Percentiles rank a stretch among this genome's conserved stretches.
Evolutionary conservation across 2,329 filamentous ascomycete species (phyloP).

Genomic region (Teratosphaeria viscida): DNA sequence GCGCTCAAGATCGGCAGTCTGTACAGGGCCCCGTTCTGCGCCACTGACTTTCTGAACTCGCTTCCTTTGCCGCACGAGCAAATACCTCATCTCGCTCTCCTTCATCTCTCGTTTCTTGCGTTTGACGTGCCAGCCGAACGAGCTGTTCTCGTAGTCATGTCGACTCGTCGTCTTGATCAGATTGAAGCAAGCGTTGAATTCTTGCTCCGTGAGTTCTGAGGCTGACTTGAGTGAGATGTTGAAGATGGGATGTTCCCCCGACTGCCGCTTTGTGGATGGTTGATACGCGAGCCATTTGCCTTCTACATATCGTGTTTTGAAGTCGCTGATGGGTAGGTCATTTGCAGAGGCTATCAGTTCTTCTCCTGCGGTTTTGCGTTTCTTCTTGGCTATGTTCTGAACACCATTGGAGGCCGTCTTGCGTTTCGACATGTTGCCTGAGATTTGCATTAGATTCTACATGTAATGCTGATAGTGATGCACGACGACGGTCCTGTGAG

Average conservation of each 20-base stretch:
- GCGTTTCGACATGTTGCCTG: neutral
- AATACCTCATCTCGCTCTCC: conserved; percentile 55
- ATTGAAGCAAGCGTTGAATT: conserved; percentile 40
- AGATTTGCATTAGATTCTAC: neutral
- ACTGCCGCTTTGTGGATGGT: neutral
- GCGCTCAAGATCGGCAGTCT: neutral
- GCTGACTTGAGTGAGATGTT: conserved; percentile 6
- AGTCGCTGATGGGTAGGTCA: conserved; percentile 28
- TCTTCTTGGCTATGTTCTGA: neutral
- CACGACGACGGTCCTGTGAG: too few species aligned
- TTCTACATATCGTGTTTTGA: conserved; percentile 27
- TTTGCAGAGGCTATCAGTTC: conserved; percentile 31
- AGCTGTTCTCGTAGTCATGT: conserved; percentile 53
- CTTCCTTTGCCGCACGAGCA: conserved; percentile 42
- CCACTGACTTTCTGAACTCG: neutral
- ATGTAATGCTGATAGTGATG: too few species aligned
- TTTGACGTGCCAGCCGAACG: conserved; percentile 50
- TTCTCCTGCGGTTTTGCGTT: neutral
- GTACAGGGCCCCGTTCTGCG: neutral
- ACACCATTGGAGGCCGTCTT: neutral
- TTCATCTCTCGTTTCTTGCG: conserved; percentile 59
- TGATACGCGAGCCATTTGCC: conserved; percentile 6
- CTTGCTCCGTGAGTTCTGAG: conserved; percentile 9
- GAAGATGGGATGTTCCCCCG: neutral
- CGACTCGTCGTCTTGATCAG: conserved; percentile 55